Percentiles rank a stretch among this genome's conserved stretches.
Conservation (phyloP, 805 yeast genomes). For the Wickerhamiella qilinensis region DNA sequence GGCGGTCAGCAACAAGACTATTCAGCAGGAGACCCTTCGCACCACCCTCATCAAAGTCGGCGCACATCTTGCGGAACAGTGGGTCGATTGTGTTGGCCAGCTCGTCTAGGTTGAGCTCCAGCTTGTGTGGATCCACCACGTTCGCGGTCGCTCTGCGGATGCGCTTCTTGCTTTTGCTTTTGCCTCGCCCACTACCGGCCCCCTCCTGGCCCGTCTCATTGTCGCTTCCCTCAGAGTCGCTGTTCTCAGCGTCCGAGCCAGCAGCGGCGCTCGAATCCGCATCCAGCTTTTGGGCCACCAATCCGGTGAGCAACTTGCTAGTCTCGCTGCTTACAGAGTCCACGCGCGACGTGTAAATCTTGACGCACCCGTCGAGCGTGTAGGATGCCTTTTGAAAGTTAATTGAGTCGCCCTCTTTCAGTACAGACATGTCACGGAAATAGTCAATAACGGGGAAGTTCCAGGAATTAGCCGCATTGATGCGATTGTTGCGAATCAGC, state of each 20-base stretch:
- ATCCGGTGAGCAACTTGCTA: conserved; percentile 63
- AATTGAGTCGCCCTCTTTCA: conserved; percentile 60
- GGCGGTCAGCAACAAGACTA: conserved; percentile 29
- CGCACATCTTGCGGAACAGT: conserved; percentile 26
- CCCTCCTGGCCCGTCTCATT: conserved; percentile 8
- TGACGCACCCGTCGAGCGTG: conserved; percentile 86
- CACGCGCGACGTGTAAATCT: conserved; percentile 77
- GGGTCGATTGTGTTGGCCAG: conserved; percentile 27
- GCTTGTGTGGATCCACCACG: conserved; percentile 17
- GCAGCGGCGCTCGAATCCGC: conserved; percentile 12
- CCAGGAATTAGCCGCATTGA: conserved; percentile 78
- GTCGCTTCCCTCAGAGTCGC: conserved; percentile 10
- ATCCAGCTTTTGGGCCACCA: conserved; percentile 27
- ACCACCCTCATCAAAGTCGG: conserved; percentile 31
- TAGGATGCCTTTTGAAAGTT: conserved; percentile 86
- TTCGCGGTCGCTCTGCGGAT: conserved; percentile 18
- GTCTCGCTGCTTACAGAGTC: conserved; percentile 88
- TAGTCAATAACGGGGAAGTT: conserved; percentile 81
- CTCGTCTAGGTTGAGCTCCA: conserved; percentile 21
- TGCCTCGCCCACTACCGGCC: conserved; percentile 4
- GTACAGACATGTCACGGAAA: conserved; percentile 64
- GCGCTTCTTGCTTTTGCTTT: conserved; percentile 13
- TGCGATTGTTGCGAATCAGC: conserved; percentile 60
- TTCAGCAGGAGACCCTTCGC: conserved; percentile 31
- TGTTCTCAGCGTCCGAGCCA: conserved; percentile 24